Conservation (phyloP, 2,329 filamentous ascomycete species). For the Arachnopeziza araneosa region DNA sequence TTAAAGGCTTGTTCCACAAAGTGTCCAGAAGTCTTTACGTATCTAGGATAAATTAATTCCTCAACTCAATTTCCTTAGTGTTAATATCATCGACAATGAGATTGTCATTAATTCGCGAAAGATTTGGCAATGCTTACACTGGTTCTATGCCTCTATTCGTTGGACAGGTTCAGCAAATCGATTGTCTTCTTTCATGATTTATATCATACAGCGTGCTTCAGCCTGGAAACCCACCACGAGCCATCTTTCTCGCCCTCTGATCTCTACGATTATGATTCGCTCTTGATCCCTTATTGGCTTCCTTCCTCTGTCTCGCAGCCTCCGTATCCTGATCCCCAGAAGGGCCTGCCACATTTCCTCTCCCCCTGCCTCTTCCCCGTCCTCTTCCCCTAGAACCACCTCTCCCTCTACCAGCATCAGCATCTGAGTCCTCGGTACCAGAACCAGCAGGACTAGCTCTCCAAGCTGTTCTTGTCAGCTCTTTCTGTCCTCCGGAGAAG, state of each 20-base stretch:
- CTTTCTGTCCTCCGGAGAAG: slow-evolving; percentile 61
- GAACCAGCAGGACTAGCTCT: slow-evolving; percentile 46
- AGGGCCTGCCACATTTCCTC: slow-evolving; percentile 59
- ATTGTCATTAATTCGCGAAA: too few relatives aligned
- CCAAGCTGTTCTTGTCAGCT: slow-evolving; percentile 63
- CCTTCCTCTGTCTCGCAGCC: slow-evolving; percentile 67
- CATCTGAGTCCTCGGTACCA: slow-evolving; percentile 52
- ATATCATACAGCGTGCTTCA: slow-evolving; percentile 3
- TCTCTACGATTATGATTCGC: slow-evolving; percentile 86
- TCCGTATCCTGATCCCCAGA: slow-evolving; percentile 68
- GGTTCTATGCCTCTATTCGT: neutral
- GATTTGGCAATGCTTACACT: too few relatives aligned
- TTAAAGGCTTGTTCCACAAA: neutral
- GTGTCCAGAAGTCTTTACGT: neutral
- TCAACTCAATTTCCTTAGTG: too few relatives aligned
- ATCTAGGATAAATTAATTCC: too few relatives aligned
- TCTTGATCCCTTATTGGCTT: slow-evolving; percentile 72
- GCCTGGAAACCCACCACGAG: slow-evolving; percentile 42
- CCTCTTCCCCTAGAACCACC: slow-evolving; percentile 37
- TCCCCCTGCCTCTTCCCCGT: slow-evolving; percentile 46
- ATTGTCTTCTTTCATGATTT: neutral
- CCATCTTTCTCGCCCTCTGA: slow-evolving; percentile 60
- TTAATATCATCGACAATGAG: too few relatives aligned
- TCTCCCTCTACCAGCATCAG: slow-evolving; percentile 40
- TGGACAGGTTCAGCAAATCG: neutral